phyloP scores from a whole-genome alignment of 495 filamentous ascomycete genomes.

The Copromyces sp. region DNA sequence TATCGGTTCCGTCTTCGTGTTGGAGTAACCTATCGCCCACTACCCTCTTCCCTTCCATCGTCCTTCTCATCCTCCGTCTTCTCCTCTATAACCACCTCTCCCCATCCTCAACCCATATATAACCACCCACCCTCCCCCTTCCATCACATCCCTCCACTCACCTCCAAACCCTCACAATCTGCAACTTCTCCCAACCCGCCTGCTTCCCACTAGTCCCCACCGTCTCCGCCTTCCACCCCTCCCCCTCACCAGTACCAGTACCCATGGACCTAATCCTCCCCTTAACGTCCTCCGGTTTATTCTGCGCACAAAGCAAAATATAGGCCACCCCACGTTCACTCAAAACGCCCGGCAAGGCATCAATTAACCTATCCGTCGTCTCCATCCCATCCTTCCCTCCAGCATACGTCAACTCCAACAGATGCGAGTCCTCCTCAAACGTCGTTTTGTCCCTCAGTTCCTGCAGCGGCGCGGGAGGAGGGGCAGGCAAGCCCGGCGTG shows the following conservation, averaged over 20 bases:
- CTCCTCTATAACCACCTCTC: not conserved
- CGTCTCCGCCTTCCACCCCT: constrained; percentile 61
- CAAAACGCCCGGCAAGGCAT: constrained; percentile 52
- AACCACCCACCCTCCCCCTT: not conserved
- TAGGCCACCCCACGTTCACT: constrained; percentile 70
- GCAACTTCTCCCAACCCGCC: constrained; percentile 86
- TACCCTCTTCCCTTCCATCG: not conserved
- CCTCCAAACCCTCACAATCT: constrained; percentile 70
- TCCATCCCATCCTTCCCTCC: constrained; percentile 90
- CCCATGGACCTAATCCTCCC: constrained; percentile 46
- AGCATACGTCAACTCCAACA: constrained; percentile 80
- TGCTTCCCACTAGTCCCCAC: constrained; percentile 74
- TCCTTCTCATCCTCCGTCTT: not conserved
- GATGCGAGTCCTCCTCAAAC: constrained; percentile 64
- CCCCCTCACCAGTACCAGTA: constrained; percentile 5
- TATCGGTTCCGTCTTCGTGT: no score
- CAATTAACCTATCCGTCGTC: constrained; percentile 68
- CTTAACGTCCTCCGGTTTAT: constrained; percentile 67
- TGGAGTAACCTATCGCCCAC: no score
- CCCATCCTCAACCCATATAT: not conserved
- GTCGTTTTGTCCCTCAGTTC: constrained; percentile 6
- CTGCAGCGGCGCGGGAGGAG: constrained; percentile 2
- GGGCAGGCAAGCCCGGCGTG: constrained; percentile 54
- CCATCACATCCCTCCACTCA: not conserved
- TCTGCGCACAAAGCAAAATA: constrained; percentile 80